Evolutionary conservation across 345 rosid species (phyloP), one percentile per base, ranked within the genome.

Genomic region (Rhodamnia argentea): DNA sequence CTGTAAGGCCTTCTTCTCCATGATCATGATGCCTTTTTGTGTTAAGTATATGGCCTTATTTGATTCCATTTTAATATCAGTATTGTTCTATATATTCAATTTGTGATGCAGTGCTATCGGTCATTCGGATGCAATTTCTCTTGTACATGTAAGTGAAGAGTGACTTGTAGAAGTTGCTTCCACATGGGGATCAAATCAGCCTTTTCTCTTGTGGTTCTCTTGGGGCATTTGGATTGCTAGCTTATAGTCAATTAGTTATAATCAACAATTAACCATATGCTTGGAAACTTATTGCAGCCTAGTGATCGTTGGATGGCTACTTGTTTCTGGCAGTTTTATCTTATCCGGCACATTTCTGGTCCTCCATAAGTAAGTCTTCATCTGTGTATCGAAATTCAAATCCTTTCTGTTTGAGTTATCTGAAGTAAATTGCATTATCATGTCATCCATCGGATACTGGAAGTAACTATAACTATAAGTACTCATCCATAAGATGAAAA

Each of bases 281-380:
- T 40, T 81, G 4, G 70, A 57, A 83, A 87, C 82, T 82, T 86
- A 29, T 85, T 92, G 92, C 93, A 97, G 99, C 84, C 92, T 97
- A 89, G 97, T 97, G 82, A 83, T 93, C 14, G 82, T 94, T 40
- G 99, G 99, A 91, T 97, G 99, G 99, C 84, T 94, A 82, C 93
- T 97, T 86, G 99, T 97, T 44, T 85, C 99, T 1, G 99, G 98
- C 84, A 94, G 98, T 83, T 97, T 96, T 90, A 92, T 96, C 53
- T 89, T 97, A 84, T 92, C 99, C 10, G 98, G 99, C 86, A 92
- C 93, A 70, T 97, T 97, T 90, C 96, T 96, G 84, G 91, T 95
- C 57, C 93, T 97, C 85, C 99, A 97, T 84, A 97, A 97, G 99
- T 97, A 94, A 90, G 93, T 89, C 82, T 9, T 83, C 40, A 32